Base-by-base conservation (phyloP, 1,139 yeast genomes). In the Yamadazyma taylorii region DNA sequence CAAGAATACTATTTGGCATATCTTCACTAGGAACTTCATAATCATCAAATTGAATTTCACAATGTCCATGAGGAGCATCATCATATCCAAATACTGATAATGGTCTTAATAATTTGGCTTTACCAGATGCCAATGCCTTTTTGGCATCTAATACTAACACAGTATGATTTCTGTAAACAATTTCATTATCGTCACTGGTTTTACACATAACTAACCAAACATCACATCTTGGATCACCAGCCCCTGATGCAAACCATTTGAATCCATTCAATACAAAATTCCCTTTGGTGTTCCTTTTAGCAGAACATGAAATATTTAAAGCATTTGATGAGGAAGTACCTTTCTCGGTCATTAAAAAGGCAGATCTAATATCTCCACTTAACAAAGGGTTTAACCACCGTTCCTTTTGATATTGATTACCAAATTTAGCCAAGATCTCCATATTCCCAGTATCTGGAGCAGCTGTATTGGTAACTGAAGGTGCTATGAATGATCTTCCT, bases 361-460 rank as follows among this genome's bases (percentile, higher is more conserved):
- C 86, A 8, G 85, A 78, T 43, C 86, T 64, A 45, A 78, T 79
- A 30, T 74, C 60, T 9, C 88, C 88, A 31, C 73, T 58, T 47
- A 81, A 62, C 47, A 81, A 66, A 4, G 85, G 85, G 38, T 57
- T 56, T 46, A 81, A 66, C 75, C 80, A 82, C 43, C 61, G 57
- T 35, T 66, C 52, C 58, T 76, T 77, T 48, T 82, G 88, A 39
- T 57, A 61, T 2, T 58, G 60, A 35, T 63, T 71, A 24, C 83
- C 87, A 54, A 77, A 81, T 46, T 73, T 71, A 25, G 84, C 84
- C 45, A 82, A 58, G 16, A 82, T 66, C 55, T 81, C 88, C 85
- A 81, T 81, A 52, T 82, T 81, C 6, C 88, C 88, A n/a, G 87
- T 81, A 50, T 81, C 88, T 12, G 88, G 88, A 6, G 87, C 87